phyloP scores from a whole-genome alignment of 176 grass and related monocot genomes.

The Triticum turgidum region DNA sequence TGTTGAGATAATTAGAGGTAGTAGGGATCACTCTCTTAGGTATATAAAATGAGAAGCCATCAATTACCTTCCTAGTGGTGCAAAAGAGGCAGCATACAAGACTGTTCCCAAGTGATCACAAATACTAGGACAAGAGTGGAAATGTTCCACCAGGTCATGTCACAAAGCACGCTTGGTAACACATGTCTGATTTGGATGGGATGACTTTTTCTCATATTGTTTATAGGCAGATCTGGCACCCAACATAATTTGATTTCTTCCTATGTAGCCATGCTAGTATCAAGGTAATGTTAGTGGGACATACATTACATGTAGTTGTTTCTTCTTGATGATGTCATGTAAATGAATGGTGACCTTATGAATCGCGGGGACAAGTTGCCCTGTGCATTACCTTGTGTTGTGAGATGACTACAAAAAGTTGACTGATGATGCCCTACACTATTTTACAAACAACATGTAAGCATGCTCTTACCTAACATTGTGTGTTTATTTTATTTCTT shows the following conservation, averaged over 20 bases:
- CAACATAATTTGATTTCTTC: constrained; percentile 79
- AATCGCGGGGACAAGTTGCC: constrained; percentile 52
- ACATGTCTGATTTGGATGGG: not conserved
- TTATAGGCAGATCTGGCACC: constrained; percentile 68
- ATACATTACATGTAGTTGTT: not conserved
- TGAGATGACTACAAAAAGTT: constrained; percentile 63
- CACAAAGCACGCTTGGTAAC: not conserved
- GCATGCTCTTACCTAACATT: too few species aligned
- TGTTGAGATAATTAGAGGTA: too few species aligned
- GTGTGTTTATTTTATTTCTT: not conserved
- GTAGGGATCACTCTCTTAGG: too few species aligned
- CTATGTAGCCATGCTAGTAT: constrained; percentile 73
- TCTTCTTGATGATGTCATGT: too few species aligned
- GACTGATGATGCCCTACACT: constrained; percentile 56
- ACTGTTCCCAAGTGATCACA: constrained; percentile 41
- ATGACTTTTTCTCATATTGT: constrained; percentile 17
- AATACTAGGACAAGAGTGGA: constrained; percentile 25
- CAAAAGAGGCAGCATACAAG: constrained; percentile 85
- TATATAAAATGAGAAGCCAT: constrained; percentile 43
- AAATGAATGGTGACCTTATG: too few species aligned
- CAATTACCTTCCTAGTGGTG: constrained; percentile 74
- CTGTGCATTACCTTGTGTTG: constrained; percentile 67
- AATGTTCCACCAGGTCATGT: constrained; percentile 60
- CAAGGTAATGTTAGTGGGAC: constrained; percentile 35
- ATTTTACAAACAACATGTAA: not conserved